Evolutionary conservation across 345 rosid species (phyloP).

Genomic region (Populus alba): DNA sequence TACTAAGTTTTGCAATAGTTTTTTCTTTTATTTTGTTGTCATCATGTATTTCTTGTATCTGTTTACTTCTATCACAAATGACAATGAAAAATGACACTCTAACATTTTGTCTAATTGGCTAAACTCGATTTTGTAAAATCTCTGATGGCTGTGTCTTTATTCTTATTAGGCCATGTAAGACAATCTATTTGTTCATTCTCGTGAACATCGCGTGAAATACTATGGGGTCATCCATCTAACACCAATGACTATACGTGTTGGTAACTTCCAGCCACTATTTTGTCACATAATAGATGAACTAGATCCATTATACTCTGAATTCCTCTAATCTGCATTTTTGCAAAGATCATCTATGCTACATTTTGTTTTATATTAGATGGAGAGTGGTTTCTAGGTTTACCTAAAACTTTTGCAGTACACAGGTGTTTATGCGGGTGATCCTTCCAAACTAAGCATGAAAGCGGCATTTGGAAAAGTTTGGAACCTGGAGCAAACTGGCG

Average conservation of each 20-base stretch:
- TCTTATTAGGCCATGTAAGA: not conserved
- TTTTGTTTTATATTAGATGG: not conserved
- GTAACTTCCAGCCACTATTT: not conserved
- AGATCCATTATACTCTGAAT: not conserved
- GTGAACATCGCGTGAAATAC: not conserved
- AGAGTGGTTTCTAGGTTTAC: not conserved
- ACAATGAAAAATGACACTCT: not conserved
- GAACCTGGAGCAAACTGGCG: conserved; percentile 87
- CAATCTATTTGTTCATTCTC: not conserved
- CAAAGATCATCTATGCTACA: not conserved
- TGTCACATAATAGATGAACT: not conserved
- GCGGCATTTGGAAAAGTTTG: conserved; percentile 98
- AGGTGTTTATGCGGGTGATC: conserved; percentile 98
- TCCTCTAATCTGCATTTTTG: not conserved
- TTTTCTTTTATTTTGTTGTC: not conserved
- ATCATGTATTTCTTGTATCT: not conserved
- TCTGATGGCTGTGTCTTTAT: not conserved
- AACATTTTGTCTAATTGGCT: not conserved
- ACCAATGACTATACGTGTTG: not conserved
- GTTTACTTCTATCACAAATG: not conserved
- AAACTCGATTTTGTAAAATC: not conserved
- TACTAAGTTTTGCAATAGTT: not conserved
- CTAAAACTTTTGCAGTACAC: conserved; percentile 6
- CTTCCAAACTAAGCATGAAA: conserved; percentile 85
- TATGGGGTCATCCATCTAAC: not conserved